Evolutionary conservation across 108 stramenopile genomes (phyloP).

Genomic region (Nitzschia palea): DNA sequence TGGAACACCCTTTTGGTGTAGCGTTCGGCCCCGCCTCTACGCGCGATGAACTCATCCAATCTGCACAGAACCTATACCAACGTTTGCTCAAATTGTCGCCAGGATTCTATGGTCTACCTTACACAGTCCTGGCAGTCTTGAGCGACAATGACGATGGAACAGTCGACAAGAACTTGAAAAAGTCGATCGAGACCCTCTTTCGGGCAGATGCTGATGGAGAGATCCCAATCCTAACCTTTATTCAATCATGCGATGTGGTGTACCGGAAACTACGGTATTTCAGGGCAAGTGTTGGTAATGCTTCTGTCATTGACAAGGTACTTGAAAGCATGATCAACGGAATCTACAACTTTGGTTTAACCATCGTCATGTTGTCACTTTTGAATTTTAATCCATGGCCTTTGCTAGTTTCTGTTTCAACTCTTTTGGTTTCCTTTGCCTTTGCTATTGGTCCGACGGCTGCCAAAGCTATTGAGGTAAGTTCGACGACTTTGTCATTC

Average conservation of each 20-base stretch:
- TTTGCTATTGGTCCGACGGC: constrained; percentile 74
- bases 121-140: constrained; percentile 46
- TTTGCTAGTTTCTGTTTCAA: constrained; percentile 65
- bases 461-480: constrained; percentile 66
- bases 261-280: constrained; percentile 65
- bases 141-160: constrained; percentile 42
- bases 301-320: constrained; percentile 71
- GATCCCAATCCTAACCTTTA: constrained; percentile 59
- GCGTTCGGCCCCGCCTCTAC: constrained; percentile 69
- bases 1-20: constrained; percentile 60
- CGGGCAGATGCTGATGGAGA: constrained; percentile 42
- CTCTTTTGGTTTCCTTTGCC: constrained; percentile 67
- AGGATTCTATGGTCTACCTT: constrained; percentile 27
- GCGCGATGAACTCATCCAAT: constrained; percentile 63
- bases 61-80: constrained; percentile 56
- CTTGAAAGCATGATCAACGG: constrained; percentile 62
- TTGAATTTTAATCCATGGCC: constrained; percentile 76
- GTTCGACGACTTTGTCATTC: neutral
- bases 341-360: constrained; percentile 57
- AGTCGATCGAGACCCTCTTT: constrained; percentile 44
- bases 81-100: constrained; percentile 43
- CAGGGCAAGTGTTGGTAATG: constrained; percentile 54
- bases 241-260: constrained; percentile 53
- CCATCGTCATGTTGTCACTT: constrained; percentile 46
- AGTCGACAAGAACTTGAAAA: constrained; percentile 45